phyloP scores from a whole-genome alignment of 2,329 filamentous ascomycete species.

The Parascedosporium putredinis region DNA sequence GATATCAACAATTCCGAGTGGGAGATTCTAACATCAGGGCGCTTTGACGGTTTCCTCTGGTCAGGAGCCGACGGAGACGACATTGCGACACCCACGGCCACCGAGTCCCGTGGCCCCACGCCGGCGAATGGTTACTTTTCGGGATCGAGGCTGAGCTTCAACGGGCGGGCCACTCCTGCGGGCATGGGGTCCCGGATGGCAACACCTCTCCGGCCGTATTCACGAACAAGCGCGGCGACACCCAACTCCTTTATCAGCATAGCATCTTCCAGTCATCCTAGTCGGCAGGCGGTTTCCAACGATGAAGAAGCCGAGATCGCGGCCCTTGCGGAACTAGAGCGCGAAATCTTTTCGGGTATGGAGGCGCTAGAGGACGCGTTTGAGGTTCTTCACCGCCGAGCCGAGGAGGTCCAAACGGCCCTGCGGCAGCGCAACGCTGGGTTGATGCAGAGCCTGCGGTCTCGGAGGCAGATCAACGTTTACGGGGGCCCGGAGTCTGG shows the following conservation, averaged over 20 bases:
- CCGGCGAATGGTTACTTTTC: constrained; percentile 39
- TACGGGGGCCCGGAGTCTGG: constrained; percentile 34
- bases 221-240: constrained; percentile 48
- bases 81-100: constrained; percentile 30
- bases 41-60: constrained; percentile 93
- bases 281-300: constrained; percentile 60
- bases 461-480: constrained; percentile 47
- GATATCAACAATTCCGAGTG: constrained; percentile 89
- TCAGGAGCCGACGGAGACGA: constrained; percentile 69
- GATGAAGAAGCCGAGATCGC: constrained; percentile 93
- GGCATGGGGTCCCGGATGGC: constrained; percentile 16
- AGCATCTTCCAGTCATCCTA: constrained; percentile 36
- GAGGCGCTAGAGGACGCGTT: constrained; percentile 90
- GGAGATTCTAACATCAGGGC: constrained; percentile 88
- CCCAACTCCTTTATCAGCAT: constrained; percentile 48
- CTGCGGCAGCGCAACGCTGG: constrained; percentile 76
- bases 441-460: constrained; percentile 54
- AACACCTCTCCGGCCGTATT: constrained; percentile 40
- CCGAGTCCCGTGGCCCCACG: constrained; percentile 40
- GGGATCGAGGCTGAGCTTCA: constrained; percentile 23
- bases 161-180: constrained; percentile 7
- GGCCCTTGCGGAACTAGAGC: constrained; percentile 79
- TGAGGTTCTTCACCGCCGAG: constrained; percentile 76
- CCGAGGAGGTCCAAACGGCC: constrained; percentile 67
- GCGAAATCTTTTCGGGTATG: constrained; percentile 90